Evolutionary conservation across 1,284 basidiomycete genomes (phyloP), one percentile per base, ranked within the genome.

Genomic region (Moniliella sp.): DNA sequence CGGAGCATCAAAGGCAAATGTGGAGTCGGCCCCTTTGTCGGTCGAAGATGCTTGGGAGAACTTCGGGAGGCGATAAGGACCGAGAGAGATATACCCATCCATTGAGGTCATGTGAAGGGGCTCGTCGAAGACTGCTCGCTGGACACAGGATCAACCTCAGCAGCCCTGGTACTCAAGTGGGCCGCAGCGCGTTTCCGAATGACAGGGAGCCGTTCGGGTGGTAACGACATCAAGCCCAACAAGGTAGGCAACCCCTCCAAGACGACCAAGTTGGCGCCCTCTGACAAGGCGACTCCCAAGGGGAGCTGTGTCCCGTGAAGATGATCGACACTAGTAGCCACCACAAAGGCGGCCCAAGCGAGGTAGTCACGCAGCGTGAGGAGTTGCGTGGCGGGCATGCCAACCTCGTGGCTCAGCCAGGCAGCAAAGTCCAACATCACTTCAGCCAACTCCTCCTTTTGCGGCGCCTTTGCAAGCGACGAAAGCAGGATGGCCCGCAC

Each of bases 291-390:
- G 5, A 59, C 42, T 1, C 45, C 36, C 4, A 37, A 41, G 9
- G 39, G 25, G 4, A 57, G 36, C 8, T 35, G 19, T 4, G 29
- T 13, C 3, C 14, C 15, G 7, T 31, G 35, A 15, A 29, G 32
- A 18, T 54, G 48, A 33, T 69, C 67, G 26, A 72, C 66, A 7
- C 69, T 65, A 58, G 88, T 86, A 8, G 21, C 21, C n/a, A 7
- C 21, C 8, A 76, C 74, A 61, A 99, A 97, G 12, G 68, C 64
- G 5, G 86, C 75, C 91, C 91, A 99, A 5, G 81, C 79, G 48
- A 23, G n/a, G 94, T 63, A 30, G 94, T 74, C 62, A 99, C 91
- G 40, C 93, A 73, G 23, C 25, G 7, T 32, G 2, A 18, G 23
- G 23, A 32, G 25, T 7, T 23, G 21, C 19, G 19, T 32, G 7